These are phyloP conservation scores for Bipolaris zeicola DNA, from an alignment of 2,329 filamentous ascomycete species.

Conservation along the genomic window DNA sequence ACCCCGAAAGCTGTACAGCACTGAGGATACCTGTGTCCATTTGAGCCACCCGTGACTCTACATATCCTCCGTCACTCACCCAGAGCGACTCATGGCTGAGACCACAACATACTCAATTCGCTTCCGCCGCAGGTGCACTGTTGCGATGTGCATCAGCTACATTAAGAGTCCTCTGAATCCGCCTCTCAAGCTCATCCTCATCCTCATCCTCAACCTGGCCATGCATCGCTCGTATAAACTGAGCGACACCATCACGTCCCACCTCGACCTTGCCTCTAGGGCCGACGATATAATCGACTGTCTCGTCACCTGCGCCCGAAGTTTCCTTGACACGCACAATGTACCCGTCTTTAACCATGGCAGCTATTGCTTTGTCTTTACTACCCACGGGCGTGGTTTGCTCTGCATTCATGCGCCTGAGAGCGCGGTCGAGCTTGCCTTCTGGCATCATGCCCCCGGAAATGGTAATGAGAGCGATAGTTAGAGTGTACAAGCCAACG, in stretches of 20 bases:
- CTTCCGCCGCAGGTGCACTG: neutral
- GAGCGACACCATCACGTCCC: constrained; percentile 74
- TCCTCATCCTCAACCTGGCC: constrained; percentile 41
- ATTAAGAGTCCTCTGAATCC: constrained; percentile 42
- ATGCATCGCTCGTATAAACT: constrained; percentile 60
- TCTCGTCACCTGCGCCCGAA: constrained; percentile 74
- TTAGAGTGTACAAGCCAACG: constrained; percentile 76
- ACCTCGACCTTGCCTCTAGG: constrained; percentile 86
- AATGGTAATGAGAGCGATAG: constrained; percentile 78
- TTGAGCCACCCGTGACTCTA: neutral
- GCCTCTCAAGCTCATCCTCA: constrained; percentile 41
- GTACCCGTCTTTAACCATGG: constrained; percentile 82
- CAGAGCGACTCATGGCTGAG: neutral
- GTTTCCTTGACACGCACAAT: constrained; percentile 74
- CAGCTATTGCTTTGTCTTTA: constrained; percentile 75
- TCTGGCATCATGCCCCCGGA: constrained; percentile 75
- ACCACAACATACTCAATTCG: neutral
- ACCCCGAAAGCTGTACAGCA: neutral
- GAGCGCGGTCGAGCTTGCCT: constrained; percentile 75
- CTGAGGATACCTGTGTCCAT: neutral
- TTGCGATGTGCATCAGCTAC: constrained; percentile 27
- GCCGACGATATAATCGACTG: constrained; percentile 81
- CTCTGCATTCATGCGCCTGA: constrained; percentile 76
- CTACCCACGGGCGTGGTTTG: constrained; percentile 73
- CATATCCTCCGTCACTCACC: neutral